Percentiles rank a stretch among this genome's conserved stretches.
These are phyloP conservation scores for Hypoxylon sp. DNA, from an alignment of 2,329 filamentous ascomycete genomes.

Conservation along the genomic window DNA sequence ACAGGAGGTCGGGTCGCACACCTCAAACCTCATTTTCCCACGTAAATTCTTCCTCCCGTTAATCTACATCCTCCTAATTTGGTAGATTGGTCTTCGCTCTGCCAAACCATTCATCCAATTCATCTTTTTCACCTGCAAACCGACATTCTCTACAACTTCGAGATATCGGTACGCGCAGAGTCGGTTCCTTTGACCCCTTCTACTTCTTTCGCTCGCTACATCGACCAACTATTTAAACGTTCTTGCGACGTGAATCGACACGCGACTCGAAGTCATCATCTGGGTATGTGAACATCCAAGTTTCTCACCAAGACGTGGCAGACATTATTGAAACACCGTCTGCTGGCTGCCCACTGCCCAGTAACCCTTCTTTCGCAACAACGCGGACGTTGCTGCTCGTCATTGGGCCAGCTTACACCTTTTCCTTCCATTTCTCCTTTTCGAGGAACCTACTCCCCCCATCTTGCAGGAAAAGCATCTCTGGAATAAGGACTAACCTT, in stretches of 20 bases:
- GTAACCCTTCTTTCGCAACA: conserved; percentile 17
- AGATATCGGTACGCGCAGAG: conserved; percentile 43
- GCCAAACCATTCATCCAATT: conserved; percentile 40
- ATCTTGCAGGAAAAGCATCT: conserved; percentile 17
- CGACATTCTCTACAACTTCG: conserved; percentile 42
- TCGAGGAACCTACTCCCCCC: conserved; percentile 20
- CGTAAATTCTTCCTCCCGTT: conserved; percentile 45
- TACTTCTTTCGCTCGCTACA: conserved; percentile 48
- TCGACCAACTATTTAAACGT: conserved; percentile 43
- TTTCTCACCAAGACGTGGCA: conserved; percentile 4
- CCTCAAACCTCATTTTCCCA: conserved; percentile 41
- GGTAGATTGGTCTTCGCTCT: conserved; percentile 40
- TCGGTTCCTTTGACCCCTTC: conserved; percentile 28
- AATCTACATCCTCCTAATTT: conserved; percentile 42
- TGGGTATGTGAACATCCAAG: conserved; percentile 48
- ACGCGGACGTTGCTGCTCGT: conserved; percentile 12
- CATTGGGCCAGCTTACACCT: conserved; percentile 12
- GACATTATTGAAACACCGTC: neutral
- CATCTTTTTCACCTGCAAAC: conserved; percentile 36
- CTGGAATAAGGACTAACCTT: conserved; percentile 48
- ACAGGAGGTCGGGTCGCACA: conserved; percentile 48
- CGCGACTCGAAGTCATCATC: conserved; percentile 54
- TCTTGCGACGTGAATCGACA: conserved; percentile 54
- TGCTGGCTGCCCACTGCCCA: conserved; percentile 17
- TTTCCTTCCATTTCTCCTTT: conserved; percentile 5